Base-by-base conservation (phyloP, 371 early-diverging fungal genomes). In the Syncephalastrum monosporum region DNA sequence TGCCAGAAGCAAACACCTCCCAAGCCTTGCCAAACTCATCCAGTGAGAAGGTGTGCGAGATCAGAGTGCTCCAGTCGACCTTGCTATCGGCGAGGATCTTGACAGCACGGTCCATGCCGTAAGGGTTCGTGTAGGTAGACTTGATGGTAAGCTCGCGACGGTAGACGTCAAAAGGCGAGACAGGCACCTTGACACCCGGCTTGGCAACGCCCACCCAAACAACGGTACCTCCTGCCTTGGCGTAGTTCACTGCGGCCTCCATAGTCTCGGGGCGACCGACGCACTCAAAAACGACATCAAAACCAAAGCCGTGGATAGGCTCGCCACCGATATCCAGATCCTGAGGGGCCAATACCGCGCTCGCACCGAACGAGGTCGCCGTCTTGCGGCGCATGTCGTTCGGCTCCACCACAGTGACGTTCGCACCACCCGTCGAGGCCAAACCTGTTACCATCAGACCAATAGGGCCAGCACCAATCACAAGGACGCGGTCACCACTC, bases 141-240 rank as follows among this genome's bases (percentile, higher is more conserved):
- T 73, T 72, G 41, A 83, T 77, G n/a, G 82, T 81, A 33, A 83
- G 61, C 56, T 83, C 83, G 12, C 71, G 78, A 38, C 80, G 74
- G 48, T 83, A 83, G 1, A 83, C 66, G 51, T 76, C 72, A 56
- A 80, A 83, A 3, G 83, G 83, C 5, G 75, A 72, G 0, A 83
- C 68, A 15, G 76, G 61, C 4, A 74, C 71, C 6, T 67, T 64
- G 3, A 70, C 80, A 41, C 65, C 78, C 0, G 81, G 77, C 53
- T 71, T 75, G 17, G 81, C 80, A 5, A 82, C 83, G 38, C 83
- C 83, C 4, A 82, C 77, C 83, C 83, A 82, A 2, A 82, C 81
- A 15, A 80, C 65, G 19, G 72, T 80, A 38, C 74, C 78, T 41
- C 63, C 81, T 14, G 78, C 71, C 54, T 75, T 77, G 23, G 82